Evolutionary conservation across 1,284 basidiomycete species (phyloP).

Genomic region (Cryptococcus wingfieldii): DNA sequence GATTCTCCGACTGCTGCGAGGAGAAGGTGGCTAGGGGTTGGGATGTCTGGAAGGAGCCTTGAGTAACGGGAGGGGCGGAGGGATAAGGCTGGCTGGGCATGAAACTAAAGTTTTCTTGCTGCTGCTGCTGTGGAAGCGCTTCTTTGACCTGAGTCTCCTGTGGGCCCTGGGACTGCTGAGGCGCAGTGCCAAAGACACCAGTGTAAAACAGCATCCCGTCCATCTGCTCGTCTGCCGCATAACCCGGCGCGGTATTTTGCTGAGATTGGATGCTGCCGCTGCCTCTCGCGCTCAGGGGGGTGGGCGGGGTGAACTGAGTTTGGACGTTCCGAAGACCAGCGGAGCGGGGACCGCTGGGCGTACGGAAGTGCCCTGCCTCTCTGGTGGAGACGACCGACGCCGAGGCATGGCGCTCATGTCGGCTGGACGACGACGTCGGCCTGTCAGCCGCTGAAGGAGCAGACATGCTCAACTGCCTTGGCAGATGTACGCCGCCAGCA

Average conservation of each 20-base stretch:
- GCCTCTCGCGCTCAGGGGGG: constrained; percentile 9
- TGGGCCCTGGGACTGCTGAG: not conserved
- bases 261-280: not conserved
- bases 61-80: no score
- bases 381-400: no score
- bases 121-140: not conserved
- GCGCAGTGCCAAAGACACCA: not conserved
- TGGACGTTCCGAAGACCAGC: not conserved
- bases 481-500: not conserved
- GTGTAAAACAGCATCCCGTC: not conserved
- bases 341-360: not conserved
- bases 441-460: no score
- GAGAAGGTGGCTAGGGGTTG: not conserved
- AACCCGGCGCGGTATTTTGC: not conserved
- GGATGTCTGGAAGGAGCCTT: not conserved
- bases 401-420: not conserved
- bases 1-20: not conserved
- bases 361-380: not conserved
- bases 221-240: not conserved
- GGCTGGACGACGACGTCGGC: not conserved
- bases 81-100: no score
- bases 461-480: no score
- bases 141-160: not conserved
- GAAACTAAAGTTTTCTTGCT: no score
- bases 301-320: constrained; percentile 11